Percentiles rank a stretch among this genome's conserved stretches.
Evolutionary conservation across 169 alveolate species (phyloP).

Genomic region (Cryptosporidium andersoni): DNA sequence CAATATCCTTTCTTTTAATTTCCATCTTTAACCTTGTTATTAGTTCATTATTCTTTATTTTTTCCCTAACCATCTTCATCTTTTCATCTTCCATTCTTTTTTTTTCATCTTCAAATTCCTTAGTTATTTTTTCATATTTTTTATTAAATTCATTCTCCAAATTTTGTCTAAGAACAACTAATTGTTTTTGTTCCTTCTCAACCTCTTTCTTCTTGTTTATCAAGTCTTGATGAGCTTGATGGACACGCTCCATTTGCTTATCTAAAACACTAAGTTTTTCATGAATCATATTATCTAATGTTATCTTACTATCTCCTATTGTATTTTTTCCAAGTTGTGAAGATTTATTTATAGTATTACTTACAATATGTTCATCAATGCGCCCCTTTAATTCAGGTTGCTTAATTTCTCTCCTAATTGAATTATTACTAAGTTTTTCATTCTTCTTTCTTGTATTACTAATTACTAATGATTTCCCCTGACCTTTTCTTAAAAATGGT

Average conservation of each 20-base stretch:
- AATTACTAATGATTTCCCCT: constrained; percentile 60
- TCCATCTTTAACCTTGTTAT: constrained; percentile 47
- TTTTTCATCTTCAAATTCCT: constrained; percentile 31
- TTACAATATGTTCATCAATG: not conserved
- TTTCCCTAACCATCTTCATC: constrained; percentile 21
- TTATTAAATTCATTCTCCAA: constrained; percentile 36
- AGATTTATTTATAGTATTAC: not conserved
- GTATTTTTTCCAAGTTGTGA: not conserved
- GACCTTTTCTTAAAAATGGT: constrained; percentile 55
- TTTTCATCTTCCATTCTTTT: constrained; percentile 33
- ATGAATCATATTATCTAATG: constrained; percentile 36
- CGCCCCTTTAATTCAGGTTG: not conserved
- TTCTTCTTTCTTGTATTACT: constrained; percentile 57
- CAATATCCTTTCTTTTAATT: constrained; percentile 46
- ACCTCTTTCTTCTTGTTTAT: constrained; percentile 18
- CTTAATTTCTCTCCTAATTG: not conserved
- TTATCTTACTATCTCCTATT: not conserved
- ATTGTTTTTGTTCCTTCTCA: constrained; percentile 19
- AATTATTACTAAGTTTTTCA: not conserved
- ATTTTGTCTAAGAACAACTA: constrained; percentile 5
- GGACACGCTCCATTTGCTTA: constrained; percentile 50
- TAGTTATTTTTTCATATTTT: constrained; percentile 25
- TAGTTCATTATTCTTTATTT: constrained; percentile 12
- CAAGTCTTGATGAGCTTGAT: constrained; percentile 51
- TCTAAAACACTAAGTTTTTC: constrained; percentile 43